Evolutionary conservation across 176 grass and related monocot species (phyloP), one percentile per base, ranked within the genome.

Genomic region (Chrysopogon serrulatus): DNA sequence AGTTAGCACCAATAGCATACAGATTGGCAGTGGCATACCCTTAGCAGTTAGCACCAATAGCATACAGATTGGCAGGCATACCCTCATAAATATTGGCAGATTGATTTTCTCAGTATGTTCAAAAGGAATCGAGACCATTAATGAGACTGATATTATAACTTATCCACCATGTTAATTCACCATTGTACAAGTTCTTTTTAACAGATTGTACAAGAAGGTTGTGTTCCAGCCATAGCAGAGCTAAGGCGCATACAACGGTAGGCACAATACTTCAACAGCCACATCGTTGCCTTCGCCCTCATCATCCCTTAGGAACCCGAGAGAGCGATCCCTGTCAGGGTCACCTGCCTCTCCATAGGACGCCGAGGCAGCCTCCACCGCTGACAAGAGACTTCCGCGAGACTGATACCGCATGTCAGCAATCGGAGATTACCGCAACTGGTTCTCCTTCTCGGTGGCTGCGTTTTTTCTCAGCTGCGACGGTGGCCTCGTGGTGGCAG

Each of bases 361-460:
- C 37, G 79, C 71, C 30, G 40, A 79, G 75, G 65, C 62, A 47
- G 79, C 71, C 61, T 79, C 60, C 75, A 18, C 26, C 12, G 2
- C 17, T 18, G 24, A 27, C 24, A 34, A 2, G 21, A 63, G 33
- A 41, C 11, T 54, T 73, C 6, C 26, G 24, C 65, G 65, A 47
- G 32, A 10, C 33, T 27, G 23, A 26, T 57, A 1, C 45, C 53
- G 62, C 37, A 61, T 59, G 26, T 56, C 53, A 24, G 53, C 53
- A 35, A 23, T 13, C 31, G 19, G 24, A 60, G 24, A 60, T 88
- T 68, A 94, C 69, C 18, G 64, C 79, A 83, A 61, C 35, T 90
- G 87, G 70, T 97, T 97, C 79, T 97, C 94, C 79, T 97, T 97
- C 88, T 97, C 94, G 27, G 74, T 86, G 44, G 57, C 48, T 1